Base-by-base conservation (phyloP, 768 basidiomycete species). In the Termitomyces bulborhizus region DNA sequence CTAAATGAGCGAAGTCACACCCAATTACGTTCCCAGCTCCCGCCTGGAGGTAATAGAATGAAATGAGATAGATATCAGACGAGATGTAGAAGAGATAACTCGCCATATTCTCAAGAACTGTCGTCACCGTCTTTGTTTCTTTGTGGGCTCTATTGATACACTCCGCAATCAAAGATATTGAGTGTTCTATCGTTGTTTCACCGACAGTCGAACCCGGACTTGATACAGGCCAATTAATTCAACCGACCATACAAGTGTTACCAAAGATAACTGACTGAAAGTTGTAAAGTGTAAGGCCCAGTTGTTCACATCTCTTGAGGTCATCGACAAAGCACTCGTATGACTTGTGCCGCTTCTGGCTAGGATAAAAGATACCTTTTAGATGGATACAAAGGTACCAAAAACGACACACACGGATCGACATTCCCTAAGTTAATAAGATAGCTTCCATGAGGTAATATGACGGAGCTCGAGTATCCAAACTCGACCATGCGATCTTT, bases 191-290 rank as follows among this genome's bases (percentile, higher is more conserved):
- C 0, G 85, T 84, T 0, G 81, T 77, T 34, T 73, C 73, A 2
- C 90, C 90, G 8, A 92, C 86, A 0, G 90, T 89, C 0, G 91
- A 93, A 1, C 92, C 92, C 39, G 92, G 91, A 65, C 90, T 71
- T 43, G 3, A 12, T 9, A 27, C 27, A 29, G 55, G 43, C 13
- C 15, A 16, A 24, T 31, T 29, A 18, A 24, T 36, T 34, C 34
- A 34, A 12, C 3, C 15, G 31, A 15, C 7, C 7, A 46, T 6
- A 48, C 39, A 18, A 44, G 29, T 15, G 31, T 8, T 32, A 31
- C 8, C 21, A 21, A 21, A 21, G 21, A 47, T 21, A 16, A 76
- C 88, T 40, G 54, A 92, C 92, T 94, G 92, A 66, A 93, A 91
- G 64, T 94, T 93, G 67, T 90, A 93, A 5, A 86, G 66, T 52